These are phyloP conservation scores for Cryptococcus deneoformans DNA, from an alignment of 1,284 basidiomycete genomes.

Conservation along the genomic window DNA sequence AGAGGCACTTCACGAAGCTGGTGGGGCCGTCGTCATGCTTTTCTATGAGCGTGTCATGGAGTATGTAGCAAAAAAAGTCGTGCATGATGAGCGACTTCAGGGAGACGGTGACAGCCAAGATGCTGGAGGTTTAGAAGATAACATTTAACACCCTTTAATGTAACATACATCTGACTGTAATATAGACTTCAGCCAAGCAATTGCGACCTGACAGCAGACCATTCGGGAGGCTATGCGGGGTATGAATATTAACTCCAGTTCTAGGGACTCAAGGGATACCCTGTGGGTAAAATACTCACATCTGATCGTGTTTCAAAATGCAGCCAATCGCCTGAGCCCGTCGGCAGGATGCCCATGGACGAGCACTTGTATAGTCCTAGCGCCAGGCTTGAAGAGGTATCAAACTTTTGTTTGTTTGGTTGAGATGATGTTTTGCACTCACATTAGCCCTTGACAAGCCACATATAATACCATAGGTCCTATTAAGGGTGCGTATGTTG, in stretches of 20 bases:
- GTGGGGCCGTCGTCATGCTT: conserved; percentile 72
- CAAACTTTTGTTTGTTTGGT: neutral
- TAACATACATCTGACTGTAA: no score
- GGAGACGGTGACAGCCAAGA: neutral
- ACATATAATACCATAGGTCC: conserved; percentile 45
- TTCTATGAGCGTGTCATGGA: conserved; percentile 75
- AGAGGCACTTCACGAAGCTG: conserved; percentile 61
- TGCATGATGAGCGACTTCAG: neutral
- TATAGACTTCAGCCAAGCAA: neutral
- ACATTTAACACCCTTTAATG: neutral
- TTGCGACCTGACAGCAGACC: conserved; percentile 31
- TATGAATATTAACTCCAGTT: neutral
- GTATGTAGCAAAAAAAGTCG: conserved; percentile 10
- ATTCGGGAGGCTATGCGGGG: conserved; percentile 32
- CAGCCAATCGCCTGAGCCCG: conserved; percentile 85
- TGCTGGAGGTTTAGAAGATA: neutral
- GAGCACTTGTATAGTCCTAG: conserved; percentile 88
- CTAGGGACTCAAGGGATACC: neutral
- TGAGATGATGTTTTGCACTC: conserved; percentile 10
- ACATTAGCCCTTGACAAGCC: conserved; percentile 47
- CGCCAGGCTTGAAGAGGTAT: conserved; percentile 63
- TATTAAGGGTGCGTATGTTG: conserved; percentile 31
- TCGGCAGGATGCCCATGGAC: conserved; percentile 82
- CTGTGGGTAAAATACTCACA: conserved; percentile 53
- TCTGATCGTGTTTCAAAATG: conserved; percentile 76